A percentile compares a stretch with the other conserved stretches of the same genome.
Evolutionary conservation across 2,329 filamentous ascomycete species (phyloP).

Genomic region (Arachnomyces sp.): DNA sequence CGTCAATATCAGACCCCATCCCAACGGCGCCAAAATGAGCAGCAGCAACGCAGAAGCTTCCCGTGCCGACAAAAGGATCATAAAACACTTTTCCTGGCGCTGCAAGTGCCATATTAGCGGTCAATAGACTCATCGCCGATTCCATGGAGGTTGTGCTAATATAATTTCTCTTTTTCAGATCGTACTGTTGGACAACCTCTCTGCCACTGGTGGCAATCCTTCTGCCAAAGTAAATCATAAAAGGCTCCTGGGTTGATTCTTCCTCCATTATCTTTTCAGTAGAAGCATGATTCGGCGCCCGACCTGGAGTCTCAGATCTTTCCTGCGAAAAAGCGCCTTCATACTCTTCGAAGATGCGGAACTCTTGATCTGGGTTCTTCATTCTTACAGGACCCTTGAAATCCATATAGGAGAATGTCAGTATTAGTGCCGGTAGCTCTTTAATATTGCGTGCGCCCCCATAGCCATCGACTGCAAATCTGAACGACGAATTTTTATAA

Average conservation of each 20-base stretch:
- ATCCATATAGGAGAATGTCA: conserved; percentile 68
- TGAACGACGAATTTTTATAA: conserved; percentile 63
- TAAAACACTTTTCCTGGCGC: conserved; percentile 79
- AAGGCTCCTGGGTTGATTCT: conserved; percentile 45
- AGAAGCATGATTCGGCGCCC: conserved; percentile 5
- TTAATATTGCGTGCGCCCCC: conserved; percentile 58
- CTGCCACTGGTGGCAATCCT: conserved; percentile 59
- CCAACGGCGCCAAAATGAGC: conserved; percentile 80
- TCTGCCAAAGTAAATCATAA: conserved; percentile 62
- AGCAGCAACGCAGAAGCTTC: conserved; percentile 82
- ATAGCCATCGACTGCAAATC: conserved; percentile 76
- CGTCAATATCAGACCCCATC: conserved; percentile 89
- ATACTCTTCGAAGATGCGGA: conserved; percentile 79
- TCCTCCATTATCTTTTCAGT: conserved; percentile 26
- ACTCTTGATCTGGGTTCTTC: conserved; percentile 62
- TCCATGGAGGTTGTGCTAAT: conserved; percentile 98
- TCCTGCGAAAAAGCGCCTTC: conserved; percentile 35
- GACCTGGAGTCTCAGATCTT: conserved; percentile 4
- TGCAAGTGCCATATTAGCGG: conserved; percentile 81
- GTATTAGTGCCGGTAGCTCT: conserved; percentile 66
- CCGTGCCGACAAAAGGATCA: conserved; percentile 92
- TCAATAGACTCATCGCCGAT: conserved; percentile 80
- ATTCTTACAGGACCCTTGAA: conserved; percentile 74
- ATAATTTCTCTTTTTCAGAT: conserved; percentile 86
- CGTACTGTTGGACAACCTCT: conserved; percentile 62